Evolutionary conservation across 495 filamentous ascomycete genomes (phyloP).

Genomic region (Annulohypoxylon stygium): DNA sequence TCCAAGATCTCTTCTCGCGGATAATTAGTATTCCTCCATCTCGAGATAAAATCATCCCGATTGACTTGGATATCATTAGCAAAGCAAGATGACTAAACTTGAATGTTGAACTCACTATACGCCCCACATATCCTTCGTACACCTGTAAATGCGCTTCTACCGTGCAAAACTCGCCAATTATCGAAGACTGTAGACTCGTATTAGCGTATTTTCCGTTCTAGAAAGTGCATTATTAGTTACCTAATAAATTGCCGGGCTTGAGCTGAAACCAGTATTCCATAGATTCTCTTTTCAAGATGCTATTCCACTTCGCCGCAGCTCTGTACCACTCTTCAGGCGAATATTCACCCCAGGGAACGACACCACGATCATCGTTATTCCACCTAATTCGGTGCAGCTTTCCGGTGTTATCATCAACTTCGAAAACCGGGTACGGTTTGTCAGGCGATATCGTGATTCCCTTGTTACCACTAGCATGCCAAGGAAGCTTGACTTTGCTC

Average conservation of each 20-base stretch:
- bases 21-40: slow-evolving; percentile 78
- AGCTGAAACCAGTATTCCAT: slow-evolving; percentile 81
- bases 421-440: slow-evolving; percentile 75
- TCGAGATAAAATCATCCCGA: slow-evolving; percentile 86
- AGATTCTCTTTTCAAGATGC: slow-evolving; percentile 66
- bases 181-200: slow-evolving; percentile 75
- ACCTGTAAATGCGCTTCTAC: slow-evolving; percentile 82
- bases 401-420: slow-evolving; percentile 58
- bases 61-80: slow-evolving; percentile 70
- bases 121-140: slow-evolving; percentile 89
- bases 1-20: slow-evolving; percentile 64
- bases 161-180: slow-evolving; percentile 95
- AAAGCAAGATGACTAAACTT: slow-evolving; percentile 2
- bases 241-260: slow-evolving; percentile 79
- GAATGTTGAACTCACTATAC: slow-evolving; percentile 73
- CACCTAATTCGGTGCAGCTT: slow-evolving; percentile 79
- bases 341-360: slow-evolving; percentile 58
- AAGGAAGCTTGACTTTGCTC: slow-evolving; percentile 65
- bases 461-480: slow-evolving; percentile 87
- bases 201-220: slow-evolving; percentile 26
- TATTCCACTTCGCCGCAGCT: slow-evolving; percentile 75
- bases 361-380: slow-evolving; percentile 90
- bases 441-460: slow-evolving; percentile 81
- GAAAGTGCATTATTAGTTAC: slow-evolving; percentile 68
- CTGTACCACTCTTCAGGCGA: slow-evolving; percentile 75